Evolutionary conservation across 306 rosid genomes (phyloP), one percentile per base, ranked within the genome.

Genomic region (Vachellia pachyceras): DNA sequence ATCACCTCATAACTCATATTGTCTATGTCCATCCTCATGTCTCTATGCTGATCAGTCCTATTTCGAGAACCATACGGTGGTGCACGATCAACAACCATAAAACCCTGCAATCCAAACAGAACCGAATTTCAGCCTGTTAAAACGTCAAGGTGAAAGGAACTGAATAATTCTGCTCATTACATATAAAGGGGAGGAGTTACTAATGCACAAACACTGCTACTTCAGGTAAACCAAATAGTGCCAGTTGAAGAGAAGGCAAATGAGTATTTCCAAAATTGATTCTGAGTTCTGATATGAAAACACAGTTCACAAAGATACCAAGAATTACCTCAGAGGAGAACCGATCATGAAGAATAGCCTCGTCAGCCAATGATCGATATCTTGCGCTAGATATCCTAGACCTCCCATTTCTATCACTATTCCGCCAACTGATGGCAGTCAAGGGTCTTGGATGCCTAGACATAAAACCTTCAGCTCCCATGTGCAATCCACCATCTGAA

Each of bases 21-120:
- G 84, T 94, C 98, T 35, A 89, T 69, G 89, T 94, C 98, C 85
- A 94, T 85, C 83, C 97, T 91, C 98, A 94, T 87, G 15, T 94
- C 97, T 80, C 97, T 90, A 78, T 94, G 98, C 85, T 89, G 95
- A 80, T 94, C 97, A 72, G 79, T 72, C 86, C 82, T 64, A 82
- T 49, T 91, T 83, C 97, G 91, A 61, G 98, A 82, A 63, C 92
- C 97, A 84, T 85, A 82, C 22, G 82, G 52, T 49, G 88, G 69
- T 3, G 93, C 73, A 5, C 91, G 97, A 67, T 91, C 97, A 80
- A 87, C 92, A 77, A 85, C 54, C 92, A 89, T 84, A 82, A 87
- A 87, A 81, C 97, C 97, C 98, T 94, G 83, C 82, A 80, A 79
- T 50, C 79, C 60, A 58, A 70, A 61, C 14, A 22, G n/a, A 52